These are phyloP conservation scores for Populus simonii DNA, from an alignment of 345 rosid genomes.

Conservation along the genomic window DNA sequence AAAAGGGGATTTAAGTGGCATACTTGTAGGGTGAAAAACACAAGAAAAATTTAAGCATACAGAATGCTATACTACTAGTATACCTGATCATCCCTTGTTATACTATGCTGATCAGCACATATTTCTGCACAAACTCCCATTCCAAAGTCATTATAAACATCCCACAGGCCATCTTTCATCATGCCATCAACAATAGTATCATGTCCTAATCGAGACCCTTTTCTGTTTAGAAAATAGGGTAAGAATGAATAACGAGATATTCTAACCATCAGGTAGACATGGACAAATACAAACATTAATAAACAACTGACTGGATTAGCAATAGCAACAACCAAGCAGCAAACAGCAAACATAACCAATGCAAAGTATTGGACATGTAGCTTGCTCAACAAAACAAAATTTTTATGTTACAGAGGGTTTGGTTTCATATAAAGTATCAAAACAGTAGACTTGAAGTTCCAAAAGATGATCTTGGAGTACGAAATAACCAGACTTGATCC, in stretches of 20 bases:
- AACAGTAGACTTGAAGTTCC: neutral
- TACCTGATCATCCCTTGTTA: constrained; percentile 30
- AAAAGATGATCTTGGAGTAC: neutral
- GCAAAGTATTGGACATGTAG: too few species aligned
- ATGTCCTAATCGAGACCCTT: constrained; percentile 30
- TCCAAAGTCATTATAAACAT: constrained; percentile 34
- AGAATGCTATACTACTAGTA: neutral
- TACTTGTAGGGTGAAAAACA: neutral
- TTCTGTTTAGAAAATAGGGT: constrained; percentile 16
- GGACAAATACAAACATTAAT: neutral
- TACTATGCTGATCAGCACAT: constrained; percentile 23
- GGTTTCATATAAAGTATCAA: neutral
- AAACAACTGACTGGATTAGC: neutral
- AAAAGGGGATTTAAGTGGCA: neutral
- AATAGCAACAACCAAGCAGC: neutral
- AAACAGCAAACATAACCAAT: neutral
- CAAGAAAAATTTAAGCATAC: too few species aligned
- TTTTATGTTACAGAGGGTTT: neutral
- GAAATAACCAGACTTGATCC: neutral
- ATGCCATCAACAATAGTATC: constrained; percentile 30
- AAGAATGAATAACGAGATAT: neutral
- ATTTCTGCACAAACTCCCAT: constrained; percentile 38
- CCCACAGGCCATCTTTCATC: constrained; percentile 35
- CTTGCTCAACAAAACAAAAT: too few species aligned
- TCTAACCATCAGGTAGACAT: neutral